These are phyloP conservation scores for Blastomyces parvus DNA, from an alignment of 2,329 filamentous ascomycete species.

Conservation along the genomic window DNA sequence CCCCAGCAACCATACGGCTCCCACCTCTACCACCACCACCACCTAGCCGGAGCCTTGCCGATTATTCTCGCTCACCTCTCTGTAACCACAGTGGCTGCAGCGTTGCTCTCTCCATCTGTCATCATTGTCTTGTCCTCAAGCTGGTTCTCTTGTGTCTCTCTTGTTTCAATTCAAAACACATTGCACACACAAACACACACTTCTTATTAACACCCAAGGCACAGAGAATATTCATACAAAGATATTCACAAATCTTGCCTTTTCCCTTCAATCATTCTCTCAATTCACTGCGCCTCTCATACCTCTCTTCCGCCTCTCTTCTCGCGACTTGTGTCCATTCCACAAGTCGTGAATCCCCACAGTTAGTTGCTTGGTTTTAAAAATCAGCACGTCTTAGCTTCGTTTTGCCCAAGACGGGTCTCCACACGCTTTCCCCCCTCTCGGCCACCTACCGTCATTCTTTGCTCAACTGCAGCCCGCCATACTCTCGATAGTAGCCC, in stretches of 20 bases:
- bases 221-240: no score
- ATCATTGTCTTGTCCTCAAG: constrained; percentile 66
- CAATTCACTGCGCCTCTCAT: not conserved
- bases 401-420: constrained; percentile 47
- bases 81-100: no score
- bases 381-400: constrained; percentile 16
- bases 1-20: no score
- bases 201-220: no score
- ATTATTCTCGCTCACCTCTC: no score
- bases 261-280: constrained; percentile 3
- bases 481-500: constrained; percentile 35
- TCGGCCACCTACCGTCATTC: constrained; percentile 32
- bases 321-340: not conserved
- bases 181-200: not conserved
- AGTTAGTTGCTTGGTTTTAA: constrained; percentile 14
- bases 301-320: constrained; percentile 13
- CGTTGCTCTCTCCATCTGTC: no score
- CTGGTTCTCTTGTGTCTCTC: constrained; percentile 28
- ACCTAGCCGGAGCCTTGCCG: no score
- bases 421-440: constrained; percentile 32
- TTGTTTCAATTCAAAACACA: no score
- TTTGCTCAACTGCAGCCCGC: constrained; percentile 38
- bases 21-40: no score
- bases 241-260: not conserved
- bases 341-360: not conserved